Evolutionary conservation across 768 basidiomycete genomes (phyloP).

Genomic region (Wakefieldia striispora): DNA sequence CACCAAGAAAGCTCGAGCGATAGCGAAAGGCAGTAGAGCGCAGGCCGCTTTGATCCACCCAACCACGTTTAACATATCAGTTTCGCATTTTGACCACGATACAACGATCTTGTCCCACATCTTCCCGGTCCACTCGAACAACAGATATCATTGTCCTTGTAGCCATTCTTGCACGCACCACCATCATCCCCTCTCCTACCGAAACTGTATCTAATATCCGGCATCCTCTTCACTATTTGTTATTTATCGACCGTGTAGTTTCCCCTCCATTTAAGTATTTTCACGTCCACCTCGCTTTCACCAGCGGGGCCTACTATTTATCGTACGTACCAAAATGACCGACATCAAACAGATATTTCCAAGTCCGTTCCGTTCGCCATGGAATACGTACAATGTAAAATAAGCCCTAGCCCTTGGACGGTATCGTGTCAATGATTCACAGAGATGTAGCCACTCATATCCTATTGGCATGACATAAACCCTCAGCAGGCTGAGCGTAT

Average conservation of each 20-base stretch:
- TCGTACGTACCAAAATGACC: constrained; percentile 5
- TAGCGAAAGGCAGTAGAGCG: constrained; percentile 35
- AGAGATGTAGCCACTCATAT: no score
- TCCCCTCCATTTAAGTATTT: constrained; percentile 12
- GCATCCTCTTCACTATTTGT: background rate
- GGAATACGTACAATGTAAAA: no score
- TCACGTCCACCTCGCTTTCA: constrained; percentile 6
- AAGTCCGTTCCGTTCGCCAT: background rate
- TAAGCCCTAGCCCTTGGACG: no score
- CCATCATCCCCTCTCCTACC: background rate
- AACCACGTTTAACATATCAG: constrained; percentile 10
- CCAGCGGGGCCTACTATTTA: constrained; percentile 11
- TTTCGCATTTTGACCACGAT: constrained; percentile 1
- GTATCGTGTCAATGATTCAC: no score
- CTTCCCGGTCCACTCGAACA: constrained; percentile 1
- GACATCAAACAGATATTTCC: constrained; percentile 15
- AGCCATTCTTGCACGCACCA: constrained; percentile 2
- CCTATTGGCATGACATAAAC: no score
- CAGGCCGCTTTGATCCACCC: constrained; percentile 11
- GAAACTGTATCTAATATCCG: constrained; percentile 18
- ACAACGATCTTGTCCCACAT: constrained; percentile 1
- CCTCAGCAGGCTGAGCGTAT: no score
- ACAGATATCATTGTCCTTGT: constrained; percentile 7
- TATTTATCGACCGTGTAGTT: constrained; percentile 18
- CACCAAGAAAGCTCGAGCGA: constrained; percentile 44